phyloP scores from a whole-genome alignment of 306 rosid genomes.

The Pyrus communis region DNA sequence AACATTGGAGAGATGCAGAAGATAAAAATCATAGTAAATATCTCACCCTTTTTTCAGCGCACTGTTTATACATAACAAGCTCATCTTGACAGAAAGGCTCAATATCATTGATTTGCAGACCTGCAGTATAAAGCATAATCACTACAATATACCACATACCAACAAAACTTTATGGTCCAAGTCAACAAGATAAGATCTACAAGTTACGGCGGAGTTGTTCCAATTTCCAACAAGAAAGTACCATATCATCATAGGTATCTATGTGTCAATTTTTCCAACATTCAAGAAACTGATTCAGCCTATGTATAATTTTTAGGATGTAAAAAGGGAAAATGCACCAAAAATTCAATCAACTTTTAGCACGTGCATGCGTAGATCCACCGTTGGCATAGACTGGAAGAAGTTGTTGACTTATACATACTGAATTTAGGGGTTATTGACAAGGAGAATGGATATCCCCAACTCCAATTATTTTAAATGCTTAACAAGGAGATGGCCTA shows the following conservation, averaged over 20 bases:
- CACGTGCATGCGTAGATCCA: not conserved
- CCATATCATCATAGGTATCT: not conserved
- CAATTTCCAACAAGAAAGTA: not conserved
- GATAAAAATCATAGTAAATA: not conserved
- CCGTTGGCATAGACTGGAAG: not conserved
- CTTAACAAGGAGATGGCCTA: not conserved
- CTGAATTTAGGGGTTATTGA: not conserved
- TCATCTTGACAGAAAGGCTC: constrained; percentile 98
- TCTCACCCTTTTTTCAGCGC: constrained; percentile 82
- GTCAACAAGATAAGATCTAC: not conserved
- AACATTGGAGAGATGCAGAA: constrained; percentile 5
- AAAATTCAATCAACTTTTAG: not conserved
- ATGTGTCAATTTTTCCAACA: not conserved
- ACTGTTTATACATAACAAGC: constrained; percentile 67
- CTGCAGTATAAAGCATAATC: constrained; percentile 23
- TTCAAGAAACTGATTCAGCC: not conserved
- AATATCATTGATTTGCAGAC: constrained; percentile 89
- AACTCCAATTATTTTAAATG: not conserved
- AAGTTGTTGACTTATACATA: not conserved
- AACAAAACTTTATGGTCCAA: not conserved
- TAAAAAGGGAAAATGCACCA: not conserved
- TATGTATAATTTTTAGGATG: not conserved
- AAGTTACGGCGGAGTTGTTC: not conserved
- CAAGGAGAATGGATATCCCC: not conserved
- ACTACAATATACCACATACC: not conserved